A percentile compares a stretch with the other conserved stretches of the same genome.
Evolutionary conservation across 306 rosid species (phyloP).

Genomic region (Sophora flavescens): DNA sequence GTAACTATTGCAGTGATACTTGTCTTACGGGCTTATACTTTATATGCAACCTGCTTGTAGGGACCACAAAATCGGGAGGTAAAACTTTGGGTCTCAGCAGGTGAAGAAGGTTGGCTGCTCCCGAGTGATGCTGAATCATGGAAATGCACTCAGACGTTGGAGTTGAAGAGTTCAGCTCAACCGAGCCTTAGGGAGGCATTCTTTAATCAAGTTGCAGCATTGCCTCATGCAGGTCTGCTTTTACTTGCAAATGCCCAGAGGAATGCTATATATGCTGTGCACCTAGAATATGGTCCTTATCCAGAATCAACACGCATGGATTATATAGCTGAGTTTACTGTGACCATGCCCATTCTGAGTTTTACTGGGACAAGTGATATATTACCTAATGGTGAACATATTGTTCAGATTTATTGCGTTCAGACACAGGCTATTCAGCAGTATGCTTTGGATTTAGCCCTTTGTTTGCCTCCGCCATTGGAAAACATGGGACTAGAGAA

Average conservation of each 20-base stretch:
- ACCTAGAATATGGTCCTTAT: conserved; percentile 84
- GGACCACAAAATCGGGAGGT: conserved; percentile 94
- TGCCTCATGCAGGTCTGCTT: conserved; percentile 95
- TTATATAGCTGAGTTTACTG: conserved; percentile 93
- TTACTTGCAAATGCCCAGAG: conserved; percentile 98
- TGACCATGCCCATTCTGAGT: conserved; percentile 96
- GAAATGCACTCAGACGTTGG: conserved; percentile 92
- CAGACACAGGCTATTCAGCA: conserved; percentile 99
- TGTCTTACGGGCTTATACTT: conserved; percentile 33
- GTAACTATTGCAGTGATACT: conserved; percentile 18
- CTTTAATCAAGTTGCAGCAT: conserved; percentile 92
- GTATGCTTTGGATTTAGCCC: conserved; percentile 94
- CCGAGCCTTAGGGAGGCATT: conserved; percentile 80
- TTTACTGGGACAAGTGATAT: conserved; percentile 93
- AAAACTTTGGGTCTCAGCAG: conserved; percentile 86
- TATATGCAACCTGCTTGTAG: conserved; percentile 47
- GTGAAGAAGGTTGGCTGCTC: conserved; percentile 96
- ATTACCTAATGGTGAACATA: conserved; percentile 78
- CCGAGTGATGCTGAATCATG: conserved; percentile 87
- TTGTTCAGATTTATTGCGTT: conserved; percentile 96
- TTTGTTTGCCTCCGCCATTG: conserved; percentile 90
- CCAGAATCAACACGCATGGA: conserved; percentile 89
- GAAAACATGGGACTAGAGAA: conserved; percentile 77
- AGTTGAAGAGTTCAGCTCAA: conserved; percentile 87
- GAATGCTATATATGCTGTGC: conserved; percentile 97